A percentile compares a stretch with the other conserved stretches of the same genome.
Evolutionary conservation across 257 asterid genomes (phyloP).

Genomic region (Lavandula angustifolia): DNA sequence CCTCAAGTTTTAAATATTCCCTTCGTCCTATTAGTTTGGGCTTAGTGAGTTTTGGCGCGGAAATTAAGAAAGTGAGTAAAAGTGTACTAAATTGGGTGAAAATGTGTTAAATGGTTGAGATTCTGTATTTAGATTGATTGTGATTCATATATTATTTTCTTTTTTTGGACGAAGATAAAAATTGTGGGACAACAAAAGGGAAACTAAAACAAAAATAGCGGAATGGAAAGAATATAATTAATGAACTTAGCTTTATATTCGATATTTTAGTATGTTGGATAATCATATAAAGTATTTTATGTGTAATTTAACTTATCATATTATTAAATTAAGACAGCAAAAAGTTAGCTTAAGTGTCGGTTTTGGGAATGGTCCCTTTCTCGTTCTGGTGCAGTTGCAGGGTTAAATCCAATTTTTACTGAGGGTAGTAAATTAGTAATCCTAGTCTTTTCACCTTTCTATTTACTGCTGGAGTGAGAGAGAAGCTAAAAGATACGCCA

Average conservation of each 20-base stretch:
- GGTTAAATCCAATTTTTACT: constrained; percentile 26
- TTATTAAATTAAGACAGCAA: constrained; percentile 36
- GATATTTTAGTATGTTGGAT: constrained; percentile 11
- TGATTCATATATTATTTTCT: no score
- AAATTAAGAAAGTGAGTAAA: no score
- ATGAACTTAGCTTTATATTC: constrained; percentile 34
- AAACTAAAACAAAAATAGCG: no score
- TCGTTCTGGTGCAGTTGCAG: constrained; percentile 28
- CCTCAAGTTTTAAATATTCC: no score
- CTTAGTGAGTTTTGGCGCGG: neutral
- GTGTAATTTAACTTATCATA: constrained; percentile 26
- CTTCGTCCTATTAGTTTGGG: constrained; percentile 20
- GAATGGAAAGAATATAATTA: no score
- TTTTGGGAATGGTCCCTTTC: constrained; percentile 45
- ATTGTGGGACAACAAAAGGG: no score
- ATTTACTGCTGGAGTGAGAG: constrained; percentile 18
- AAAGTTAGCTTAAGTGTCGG: constrained; percentile 41
- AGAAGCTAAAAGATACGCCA: no score
- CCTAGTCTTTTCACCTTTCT: constrained; percentile 18
- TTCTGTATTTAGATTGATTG: no score
- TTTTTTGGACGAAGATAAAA: no score
- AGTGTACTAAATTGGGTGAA: no score
- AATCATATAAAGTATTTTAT: no score
- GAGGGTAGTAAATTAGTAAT: constrained; percentile 1
- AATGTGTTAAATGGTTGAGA: no score